Percentiles rank a stretch among this genome's conserved stretches.
Evolutionary conservation across 805 yeast genomes (phyloP).

Genomic region (Yarrowia deformans): DNA sequence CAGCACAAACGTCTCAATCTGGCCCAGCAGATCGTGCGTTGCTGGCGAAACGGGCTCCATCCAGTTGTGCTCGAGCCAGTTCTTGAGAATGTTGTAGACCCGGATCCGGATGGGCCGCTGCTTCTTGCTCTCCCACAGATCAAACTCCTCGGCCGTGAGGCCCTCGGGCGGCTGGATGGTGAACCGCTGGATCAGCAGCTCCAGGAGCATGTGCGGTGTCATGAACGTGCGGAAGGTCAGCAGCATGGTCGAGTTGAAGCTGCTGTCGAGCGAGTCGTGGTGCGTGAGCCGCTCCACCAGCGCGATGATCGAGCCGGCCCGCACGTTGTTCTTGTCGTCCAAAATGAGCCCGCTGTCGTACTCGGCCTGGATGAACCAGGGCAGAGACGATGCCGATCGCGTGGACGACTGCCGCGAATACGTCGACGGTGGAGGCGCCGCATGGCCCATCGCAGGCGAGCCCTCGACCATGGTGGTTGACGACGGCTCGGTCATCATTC

Average conservation of each 20-base stretch:
- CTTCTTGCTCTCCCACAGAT: constrained; percentile 75
- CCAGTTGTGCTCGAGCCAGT: constrained; percentile 77
- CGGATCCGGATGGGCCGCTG: constrained; percentile 70
- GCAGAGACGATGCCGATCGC: constrained; percentile 11
- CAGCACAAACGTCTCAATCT: constrained; percentile 54
- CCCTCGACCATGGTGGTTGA: not conserved
- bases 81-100: constrained; percentile 70
- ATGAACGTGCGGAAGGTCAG: constrained; percentile 79
- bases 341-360: constrained; percentile 59
- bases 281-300: constrained; percentile 81
- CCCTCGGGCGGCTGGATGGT: constrained; percentile 85
- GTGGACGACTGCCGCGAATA: constrained; percentile 28
- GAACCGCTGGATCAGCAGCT: constrained; percentile 67
- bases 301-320: constrained; percentile 84
- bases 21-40: constrained; percentile 47
- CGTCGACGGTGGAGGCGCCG: constrained; percentile 7
- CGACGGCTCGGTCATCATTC: constrained; percentile 22
- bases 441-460: not conserved
- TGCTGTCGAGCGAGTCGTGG: constrained; percentile 65
- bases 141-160: constrained; percentile 79
- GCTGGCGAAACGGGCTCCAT: constrained; percentile 47
- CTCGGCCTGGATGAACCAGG: constrained; percentile 63
- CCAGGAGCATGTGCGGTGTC: constrained; percentile 67
- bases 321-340: constrained; percentile 73
- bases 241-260: constrained; percentile 72